Evolutionary conservation across 2,329 filamentous ascomycete species (phyloP), one percentile per base, ranked within the genome.

Genomic region (Fusarium metavorans): DNA sequence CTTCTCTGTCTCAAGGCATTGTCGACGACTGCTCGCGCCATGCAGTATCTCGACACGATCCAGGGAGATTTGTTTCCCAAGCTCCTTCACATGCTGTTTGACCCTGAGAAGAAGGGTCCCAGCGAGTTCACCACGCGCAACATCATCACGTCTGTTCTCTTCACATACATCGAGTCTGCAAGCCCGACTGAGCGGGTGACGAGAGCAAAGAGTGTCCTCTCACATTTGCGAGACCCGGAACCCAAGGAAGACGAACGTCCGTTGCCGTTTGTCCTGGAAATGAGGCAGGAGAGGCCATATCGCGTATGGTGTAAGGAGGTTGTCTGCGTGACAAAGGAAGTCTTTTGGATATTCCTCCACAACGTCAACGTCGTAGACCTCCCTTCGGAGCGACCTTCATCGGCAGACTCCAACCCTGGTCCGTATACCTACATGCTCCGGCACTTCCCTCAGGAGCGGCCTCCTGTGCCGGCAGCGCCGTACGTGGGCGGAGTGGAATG

Each of bases 321-420:
- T 20, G 92, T 92, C 69, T 95, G 94, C 78, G 96, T 98, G 57
- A 98, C 95, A 48, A 98, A 98, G 83, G 96, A 99, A 82, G 96
- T 98, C 32, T 99, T 99, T 82, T 99, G 96, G 96, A 98, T 98
- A 81, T 99, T 98, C 85, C 88, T 98, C 64, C 96, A 98, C 83
- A 94, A 97, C 77, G 87, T 97, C 67, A 98, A 98, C 78, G 92
- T 98, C 54, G 89, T 98, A 41, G 89, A 94, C 25, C 83, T 94
- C 37, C 90, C 92, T 2, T 79, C 84, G 37, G 85, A 86, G 14
- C 76, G 70, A 71, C 79, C 70, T 56, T 64, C 76, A 75, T 76
- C 67, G 79, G 83, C 76, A 65, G 79, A 79, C 41, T 58, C 81
- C 82, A 34, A 82, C 61, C 60, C 54, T 59, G 67, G 85, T n/a